A percentile compares a stretch with the other conserved stretches of the same genome.
Conservation (phyloP, 768 basidiomycete genomes). For the Leucosporidium creatinivorum region DNA sequence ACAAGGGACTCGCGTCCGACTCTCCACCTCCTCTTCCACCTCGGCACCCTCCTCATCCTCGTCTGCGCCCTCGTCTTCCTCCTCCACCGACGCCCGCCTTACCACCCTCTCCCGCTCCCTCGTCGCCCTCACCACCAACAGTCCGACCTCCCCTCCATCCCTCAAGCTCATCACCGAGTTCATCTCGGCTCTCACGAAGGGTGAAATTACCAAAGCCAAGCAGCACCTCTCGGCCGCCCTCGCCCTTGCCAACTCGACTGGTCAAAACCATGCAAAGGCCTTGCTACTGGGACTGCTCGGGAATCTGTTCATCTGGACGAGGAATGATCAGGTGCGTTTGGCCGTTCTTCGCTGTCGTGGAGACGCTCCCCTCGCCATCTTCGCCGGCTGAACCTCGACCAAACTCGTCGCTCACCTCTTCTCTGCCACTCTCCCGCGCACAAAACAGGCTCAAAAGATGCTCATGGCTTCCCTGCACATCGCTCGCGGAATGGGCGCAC, state of each 20-base stretch:
- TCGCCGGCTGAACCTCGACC: no score
- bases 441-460: constrained; percentile 9
- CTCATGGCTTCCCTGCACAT: background rate
- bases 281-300: background rate
- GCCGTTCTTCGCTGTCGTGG: background rate
- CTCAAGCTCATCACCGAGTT: background rate
- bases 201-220: constrained; percentile 2
- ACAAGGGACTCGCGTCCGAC: background rate
- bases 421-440: no score
- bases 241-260: background rate
- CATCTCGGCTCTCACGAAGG: background rate
- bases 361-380: no score
- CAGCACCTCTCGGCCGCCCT: constrained; percentile 1
- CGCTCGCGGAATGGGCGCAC: background rate
- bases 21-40: background rate
- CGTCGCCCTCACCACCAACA: background rate
- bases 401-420: no score
- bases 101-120: no score
- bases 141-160: background rate
- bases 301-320: constrained; percentile 1
- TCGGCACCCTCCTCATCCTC: no score
- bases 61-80: no score
- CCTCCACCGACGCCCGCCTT: no score
- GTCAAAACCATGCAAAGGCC: constrained; percentile 1
- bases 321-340: constrained; percentile 2